Percentiles rank a stretch among this genome's conserved stretches.
phyloP scores from a whole-genome alignment of 257 asterid species.

The Capsicum chinense region DNA sequence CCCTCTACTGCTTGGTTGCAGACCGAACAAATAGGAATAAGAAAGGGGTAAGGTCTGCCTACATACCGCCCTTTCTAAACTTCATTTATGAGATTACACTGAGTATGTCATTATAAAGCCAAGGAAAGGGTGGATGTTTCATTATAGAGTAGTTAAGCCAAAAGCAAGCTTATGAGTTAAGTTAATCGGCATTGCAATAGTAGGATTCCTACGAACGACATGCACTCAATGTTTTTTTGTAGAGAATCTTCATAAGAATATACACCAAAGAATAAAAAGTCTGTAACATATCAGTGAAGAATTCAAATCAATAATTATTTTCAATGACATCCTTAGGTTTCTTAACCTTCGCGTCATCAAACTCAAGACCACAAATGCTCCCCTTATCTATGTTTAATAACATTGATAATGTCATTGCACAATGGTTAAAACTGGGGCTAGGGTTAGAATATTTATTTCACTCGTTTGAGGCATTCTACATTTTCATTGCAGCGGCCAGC shows the following conservation, averaged over 20 bases:
- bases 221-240: background rate
- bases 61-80: background rate
- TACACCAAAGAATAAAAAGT: conserved; percentile 18
- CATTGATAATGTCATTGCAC: no score
- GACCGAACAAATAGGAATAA: background rate
- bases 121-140: background rate
- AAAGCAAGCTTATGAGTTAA: background rate
- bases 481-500: no score
- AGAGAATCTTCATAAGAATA: background rate
- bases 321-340: conserved; percentile 64
- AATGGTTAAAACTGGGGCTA: no score
- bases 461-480: no score
- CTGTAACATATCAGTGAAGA: conserved; percentile 54
- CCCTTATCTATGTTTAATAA: conserved; percentile 51
- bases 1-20: background rate
- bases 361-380: conserved; percentile 54
- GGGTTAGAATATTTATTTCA: no score
- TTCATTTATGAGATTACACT: background rate
- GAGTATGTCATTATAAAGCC: background rate
- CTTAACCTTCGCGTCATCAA: conserved; percentile 60
- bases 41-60: background rate
- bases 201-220: background rate
- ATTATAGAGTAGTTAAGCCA: background rate
- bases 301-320: conserved; percentile 64
- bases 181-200: background rate